Conservation (phyloP, 2,329 filamentous ascomycete genomes). For the Pseudopithomyces maydicus region DNA sequence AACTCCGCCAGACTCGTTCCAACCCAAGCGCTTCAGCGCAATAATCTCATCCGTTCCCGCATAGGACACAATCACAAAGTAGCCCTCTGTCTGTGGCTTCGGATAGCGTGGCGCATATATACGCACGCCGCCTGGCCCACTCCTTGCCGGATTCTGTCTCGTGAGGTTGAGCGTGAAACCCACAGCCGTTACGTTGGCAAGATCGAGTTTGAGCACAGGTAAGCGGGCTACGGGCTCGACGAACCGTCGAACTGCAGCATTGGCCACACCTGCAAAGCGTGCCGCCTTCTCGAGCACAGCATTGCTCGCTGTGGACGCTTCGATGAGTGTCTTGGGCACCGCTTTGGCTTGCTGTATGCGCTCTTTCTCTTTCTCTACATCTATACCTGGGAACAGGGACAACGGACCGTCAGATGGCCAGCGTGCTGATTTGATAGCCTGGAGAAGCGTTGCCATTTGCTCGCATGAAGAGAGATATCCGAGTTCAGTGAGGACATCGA, state of each 20-base stretch:
- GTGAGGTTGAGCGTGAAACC: constrained; percentile 68
- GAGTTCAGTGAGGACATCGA: constrained; percentile 92
- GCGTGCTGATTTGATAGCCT: constrained; percentile 88
- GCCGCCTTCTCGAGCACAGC: constrained; percentile 42
- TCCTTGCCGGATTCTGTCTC: constrained; percentile 64
- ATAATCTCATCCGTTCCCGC: constrained; percentile 74
- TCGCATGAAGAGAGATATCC: constrained; percentile 77
- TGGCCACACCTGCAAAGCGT: constrained; percentile 58
- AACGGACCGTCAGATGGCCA: constrained; percentile 86
- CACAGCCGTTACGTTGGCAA: constrained; percentile 65
- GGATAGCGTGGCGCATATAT: constrained; percentile 90
- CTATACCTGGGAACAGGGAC: constrained; percentile 78
- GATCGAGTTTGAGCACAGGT: constrained; percentile 69
- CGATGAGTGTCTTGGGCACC: constrained; percentile 43
- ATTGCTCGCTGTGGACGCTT: constrained; percentile 36
- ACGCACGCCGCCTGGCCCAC: constrained; percentile 60
- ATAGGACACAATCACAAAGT: constrained; percentile 81
- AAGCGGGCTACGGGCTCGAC: constrained; percentile 67
- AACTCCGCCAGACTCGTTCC: constrained; percentile 54
- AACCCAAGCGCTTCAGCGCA: constrained; percentile 84
- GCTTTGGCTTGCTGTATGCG: constrained; percentile 48
- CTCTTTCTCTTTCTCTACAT: constrained; percentile 50
- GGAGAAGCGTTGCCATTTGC: constrained; percentile 82
- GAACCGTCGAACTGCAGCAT: constrained; percentile 54
- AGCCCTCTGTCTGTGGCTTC: constrained; percentile 93